Conservation (phyloP, 768 basidiomycete genomes). For the Cystofilobasidium capitatum region DNA sequence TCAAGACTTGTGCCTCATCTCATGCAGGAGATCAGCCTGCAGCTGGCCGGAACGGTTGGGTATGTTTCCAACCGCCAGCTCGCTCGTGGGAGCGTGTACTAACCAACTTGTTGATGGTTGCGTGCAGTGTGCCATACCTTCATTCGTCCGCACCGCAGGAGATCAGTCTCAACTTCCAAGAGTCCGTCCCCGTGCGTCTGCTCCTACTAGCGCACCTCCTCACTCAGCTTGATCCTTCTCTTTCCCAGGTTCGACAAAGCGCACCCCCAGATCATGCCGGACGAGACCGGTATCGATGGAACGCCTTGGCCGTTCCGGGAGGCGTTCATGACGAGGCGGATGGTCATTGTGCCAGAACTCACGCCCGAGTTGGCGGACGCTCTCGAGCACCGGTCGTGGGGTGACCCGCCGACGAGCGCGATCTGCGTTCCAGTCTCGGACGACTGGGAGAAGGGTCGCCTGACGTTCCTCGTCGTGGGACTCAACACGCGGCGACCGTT, state of each 20-base stretch:
- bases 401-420: slow-evolving; percentile 4
- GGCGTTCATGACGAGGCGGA: slow-evolving; percentile 18
- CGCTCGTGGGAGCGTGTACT: too few species aligned
- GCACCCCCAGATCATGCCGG: slow-evolving; percentile 2
- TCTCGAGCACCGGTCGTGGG: slow-evolving; percentile 18
- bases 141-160: slow-evolving; percentile 11
- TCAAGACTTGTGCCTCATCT: too few species aligned
- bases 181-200: not conserved
- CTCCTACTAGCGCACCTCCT: not conserved
- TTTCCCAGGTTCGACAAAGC: slow-evolving; percentile 5
- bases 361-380: slow-evolving; percentile 14
- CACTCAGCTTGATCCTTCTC: too few species aligned
- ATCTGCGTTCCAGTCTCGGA: slow-evolving; percentile 14
- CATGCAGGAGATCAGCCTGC: not conserved
- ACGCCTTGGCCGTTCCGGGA: slow-evolving; percentile 25
- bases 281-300: not conserved
- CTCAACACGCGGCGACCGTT: slow-evolving; percentile 34
- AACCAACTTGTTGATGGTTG: not conserved
- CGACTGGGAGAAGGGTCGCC: slow-evolving; percentile 12
- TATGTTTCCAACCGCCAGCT: too few species aligned
- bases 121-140: not conserved
- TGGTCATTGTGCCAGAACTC: not conserved
- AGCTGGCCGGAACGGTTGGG: slow-evolving; percentile 16
- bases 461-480: slow-evolving; percentile 32
- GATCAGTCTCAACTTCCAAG: slow-evolving; percentile 13